Conservation (phyloP, 129 eudicot genomes). For the Glebionis coronaria region DNA sequence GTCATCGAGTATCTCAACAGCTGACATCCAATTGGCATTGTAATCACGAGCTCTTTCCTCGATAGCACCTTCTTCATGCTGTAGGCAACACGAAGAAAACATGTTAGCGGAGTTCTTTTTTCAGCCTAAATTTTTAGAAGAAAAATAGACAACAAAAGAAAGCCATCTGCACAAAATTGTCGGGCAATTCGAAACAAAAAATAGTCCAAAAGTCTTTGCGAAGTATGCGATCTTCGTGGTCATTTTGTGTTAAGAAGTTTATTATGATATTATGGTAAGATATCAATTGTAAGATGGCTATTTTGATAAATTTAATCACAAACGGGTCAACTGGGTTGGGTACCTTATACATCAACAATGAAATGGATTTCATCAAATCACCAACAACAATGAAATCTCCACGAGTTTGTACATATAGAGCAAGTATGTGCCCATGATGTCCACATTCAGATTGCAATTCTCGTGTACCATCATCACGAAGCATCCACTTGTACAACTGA, state of each 20-base stretch:
- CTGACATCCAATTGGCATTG: slow-evolving; percentile 99
- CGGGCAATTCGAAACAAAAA: no score
- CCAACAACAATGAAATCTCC: slow-evolving; percentile 98
- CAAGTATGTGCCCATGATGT: slow-evolving; percentile 96
- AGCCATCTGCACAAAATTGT: not conserved
- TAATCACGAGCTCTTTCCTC: slow-evolving; percentile 99
- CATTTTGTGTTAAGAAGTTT: no score
- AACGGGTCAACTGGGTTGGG: not conserved
- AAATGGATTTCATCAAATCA: slow-evolving; percentile 92
- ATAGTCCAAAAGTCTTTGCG: no score
- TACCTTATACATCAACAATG: slow-evolving; percentile 87
- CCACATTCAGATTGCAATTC: slow-evolving; percentile 96
- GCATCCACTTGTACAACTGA: slow-evolving; percentile 97
- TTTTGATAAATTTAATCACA: not conserved
- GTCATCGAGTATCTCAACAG: slow-evolving; percentile 89
- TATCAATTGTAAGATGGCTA: not conserved
- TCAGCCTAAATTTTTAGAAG: no score
- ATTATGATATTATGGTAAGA: not conserved
- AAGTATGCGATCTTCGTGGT: no score
- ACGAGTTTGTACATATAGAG: slow-evolving; percentile 95
- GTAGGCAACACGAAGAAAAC: slow-evolving; percentile 6
- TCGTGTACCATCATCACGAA: slow-evolving; percentile 88
- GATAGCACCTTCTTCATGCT: slow-evolving; percentile 98
- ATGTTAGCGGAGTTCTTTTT: not conserved
- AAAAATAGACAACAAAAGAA: not conserved